Conservation (phyloP, 805 yeast species). For the Barnettozyma siamensis region DNA sequence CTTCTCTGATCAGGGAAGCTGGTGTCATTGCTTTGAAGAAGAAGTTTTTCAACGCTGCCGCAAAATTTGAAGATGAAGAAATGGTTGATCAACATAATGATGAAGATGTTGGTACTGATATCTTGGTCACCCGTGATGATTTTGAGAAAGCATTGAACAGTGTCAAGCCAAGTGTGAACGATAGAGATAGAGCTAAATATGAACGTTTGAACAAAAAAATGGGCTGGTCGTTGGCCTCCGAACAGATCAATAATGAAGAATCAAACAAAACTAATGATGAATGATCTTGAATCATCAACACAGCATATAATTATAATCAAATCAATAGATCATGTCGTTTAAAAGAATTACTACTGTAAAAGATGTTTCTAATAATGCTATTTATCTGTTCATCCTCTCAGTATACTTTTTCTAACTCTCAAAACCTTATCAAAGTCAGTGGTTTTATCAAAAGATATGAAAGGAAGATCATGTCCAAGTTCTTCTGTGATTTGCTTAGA, state of each 20-base stretch:
- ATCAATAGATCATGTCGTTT: conserved; percentile 16
- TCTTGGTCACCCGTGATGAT: conserved; percentile 58
- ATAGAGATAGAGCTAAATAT: conserved; percentile 71
- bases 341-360: too few relatives aligned
- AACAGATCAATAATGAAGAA: conserved; percentile 17
- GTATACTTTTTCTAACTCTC: conserved; percentile 51
- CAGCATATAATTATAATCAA: too few relatives aligned
- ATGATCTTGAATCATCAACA: too few relatives aligned
- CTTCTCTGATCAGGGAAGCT: conserved; percentile 90
- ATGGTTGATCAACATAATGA: conserved; percentile 39
- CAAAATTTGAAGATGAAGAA: conserved; percentile 39
- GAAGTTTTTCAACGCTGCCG: conserved; percentile 49
- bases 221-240: conserved; percentile 58
- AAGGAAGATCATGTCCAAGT: conserved; percentile 34
- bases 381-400: conserved; percentile 42
- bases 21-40: conserved; percentile 81
- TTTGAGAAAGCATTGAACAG: conserved; percentile 65
- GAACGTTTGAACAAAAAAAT: conserved; percentile 65
- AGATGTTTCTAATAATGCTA: too few relatives aligned
- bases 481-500: conserved; percentile 18
- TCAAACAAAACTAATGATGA: conserved; percentile 4
- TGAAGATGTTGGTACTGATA: conserved; percentile 33
- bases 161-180: conserved; percentile 89
- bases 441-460: conserved; percentile 32
- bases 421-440: conserved; percentile 49